Base-by-base conservation (phyloP, 192 early-diverging fungal genomes). In the Dissophora ornata region DNA sequence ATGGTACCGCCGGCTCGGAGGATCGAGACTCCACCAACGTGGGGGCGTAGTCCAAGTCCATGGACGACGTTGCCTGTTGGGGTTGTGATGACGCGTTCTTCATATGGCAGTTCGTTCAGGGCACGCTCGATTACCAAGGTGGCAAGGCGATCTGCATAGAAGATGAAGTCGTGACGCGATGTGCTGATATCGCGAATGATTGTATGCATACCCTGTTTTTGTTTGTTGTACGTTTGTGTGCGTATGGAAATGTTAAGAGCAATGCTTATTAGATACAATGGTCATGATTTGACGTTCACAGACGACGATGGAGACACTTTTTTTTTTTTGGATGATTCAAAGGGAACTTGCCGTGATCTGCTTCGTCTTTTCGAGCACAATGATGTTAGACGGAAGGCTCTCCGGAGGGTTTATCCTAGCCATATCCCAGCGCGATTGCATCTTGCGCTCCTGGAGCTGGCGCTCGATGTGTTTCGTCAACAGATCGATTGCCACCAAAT, bases 1-100 rank as follows among this genome's bases (percentile, higher is more conserved):
- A 98, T 96, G 8, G 93, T 91, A n/a, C 90, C 89, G 15, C 96
- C 97, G 3, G 94, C 88, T 34, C 94, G 92, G 48, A 96, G 82
- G 48, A 98, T 89, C 1, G 93, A 93, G 6, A 96, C 92, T 34
- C 90, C 94, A 51, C 85, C 91, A 44, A 87, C 67, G 50, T 80
- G 57, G 8, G 66, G 56, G 2, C 68, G 57, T 24, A 75, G 48
- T 21, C 40, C 70, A 28, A 69, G 80, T 42, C 91, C 90, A 4
- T 82, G 42, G 54, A 89, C 90, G 0, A 73, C 64, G 8, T 80
- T 52, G n/a, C 80, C 82, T 30, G 82, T 88, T 3, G 94, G 90
- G 0, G 92, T 94, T 10, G 62, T 61, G 1, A 94, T 80, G 13
- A 79, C 69, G 13, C 68, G 68, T 0, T 75, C 26, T 8, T 71